Base-by-base conservation (phyloP, 2,329 filamentous ascomycete genomes). In the Zymoseptoria tritici region DNA sequence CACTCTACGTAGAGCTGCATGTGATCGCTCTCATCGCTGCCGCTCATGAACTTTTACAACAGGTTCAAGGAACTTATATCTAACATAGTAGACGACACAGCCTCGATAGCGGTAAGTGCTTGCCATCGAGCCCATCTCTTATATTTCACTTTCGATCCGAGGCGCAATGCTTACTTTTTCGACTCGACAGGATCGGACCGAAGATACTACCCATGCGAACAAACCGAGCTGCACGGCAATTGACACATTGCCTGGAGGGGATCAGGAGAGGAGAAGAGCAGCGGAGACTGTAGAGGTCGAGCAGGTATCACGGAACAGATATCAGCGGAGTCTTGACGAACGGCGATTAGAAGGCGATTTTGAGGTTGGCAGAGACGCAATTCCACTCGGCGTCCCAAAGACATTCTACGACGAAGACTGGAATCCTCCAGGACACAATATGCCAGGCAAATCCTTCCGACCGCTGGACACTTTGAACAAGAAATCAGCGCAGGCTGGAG, bases 401-500 rank as follows among this genome's bases (percentile, higher is more conserved):
- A n/a, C n/a, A n/a, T n/a, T n/a, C n/a, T n/a, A n/a, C n/a, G n/a
- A n/a, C n/a, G n/a, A n/a, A n/a, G 51, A 53, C 52, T 53, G 52
- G 52, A 53, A 26, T 4, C 52, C 52, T 6, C 36, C 1, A 16
- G 11, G 19, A 19, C 52, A 53, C n/a, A 19, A 9, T 0, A 53
- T 26, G 20, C 22, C 29, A 2, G 52, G 20, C 2, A 3, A 3
- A 49, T 52, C 42, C 1, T 49, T 58, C 13, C 26, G 24, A 31
- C 49, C 49, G 3, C 2, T 6, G 21, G 54, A 61, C 49, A 58
- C 59, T 6, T 24, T 61, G 49, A 9, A 19, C 49, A 46, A 58
- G 9, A 9, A 16, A 24, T 42, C 60, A 46, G 46, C 52, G 26
- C 62, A 64, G 53, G 50, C 59, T 31, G 52, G n/a, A n/a, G n/a